A percentile compares a stretch with the other conserved stretches of the same genome.
These are phyloP conservation scores for Torulaspora microellipsoides DNA, from an alignment of 805 yeast genomes.

Conservation along the genomic window DNA sequence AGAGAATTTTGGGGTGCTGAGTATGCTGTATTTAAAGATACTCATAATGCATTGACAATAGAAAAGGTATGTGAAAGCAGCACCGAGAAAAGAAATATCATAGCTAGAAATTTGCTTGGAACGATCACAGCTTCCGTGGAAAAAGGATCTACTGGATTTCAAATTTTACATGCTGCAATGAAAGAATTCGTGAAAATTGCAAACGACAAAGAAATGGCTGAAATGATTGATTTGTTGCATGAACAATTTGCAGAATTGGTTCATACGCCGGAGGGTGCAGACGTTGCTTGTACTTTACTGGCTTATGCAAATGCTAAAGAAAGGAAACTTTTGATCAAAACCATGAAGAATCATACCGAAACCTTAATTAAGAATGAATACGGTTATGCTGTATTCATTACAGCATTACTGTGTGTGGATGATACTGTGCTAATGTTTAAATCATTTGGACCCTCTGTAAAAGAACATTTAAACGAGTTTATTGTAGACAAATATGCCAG, in stretches of 20 bases:
- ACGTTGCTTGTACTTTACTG: constrained; percentile 77
- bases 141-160: constrained; percentile 95
- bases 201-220: constrained; percentile 61
- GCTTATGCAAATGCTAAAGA: constrained; percentile 89
- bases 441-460: constrained; percentile 47
- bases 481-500: constrained; percentile 73
- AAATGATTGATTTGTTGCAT: constrained; percentile 72
- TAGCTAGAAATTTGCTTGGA: constrained; percentile 69
- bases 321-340: constrained; percentile 70
- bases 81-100: constrained; percentile 72
- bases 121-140: constrained; percentile 88
- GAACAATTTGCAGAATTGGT: constrained; percentile 94
- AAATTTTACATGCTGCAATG: constrained; percentile 94
- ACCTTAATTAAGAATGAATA: constrained; percentile 77
- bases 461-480: constrained; percentile 54
- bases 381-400: constrained; percentile 77
- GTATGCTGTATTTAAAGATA: constrained; percentile 82
- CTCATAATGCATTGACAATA: constrained; percentile 58
- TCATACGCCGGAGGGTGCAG: constrained; percentile 91
- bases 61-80: constrained; percentile 60
- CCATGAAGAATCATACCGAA: constrained; percentile 70
- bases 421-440: constrained; percentile 83
- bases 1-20: constrained; percentile 97
- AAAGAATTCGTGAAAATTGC: constrained; percentile 75
- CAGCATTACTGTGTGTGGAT: constrained; percentile 81